These are phyloP conservation scores for Pseudomassariella vexata DNA, from an alignment of 2,329 filamentous ascomycete genomes.

Conservation along the genomic window DNA sequence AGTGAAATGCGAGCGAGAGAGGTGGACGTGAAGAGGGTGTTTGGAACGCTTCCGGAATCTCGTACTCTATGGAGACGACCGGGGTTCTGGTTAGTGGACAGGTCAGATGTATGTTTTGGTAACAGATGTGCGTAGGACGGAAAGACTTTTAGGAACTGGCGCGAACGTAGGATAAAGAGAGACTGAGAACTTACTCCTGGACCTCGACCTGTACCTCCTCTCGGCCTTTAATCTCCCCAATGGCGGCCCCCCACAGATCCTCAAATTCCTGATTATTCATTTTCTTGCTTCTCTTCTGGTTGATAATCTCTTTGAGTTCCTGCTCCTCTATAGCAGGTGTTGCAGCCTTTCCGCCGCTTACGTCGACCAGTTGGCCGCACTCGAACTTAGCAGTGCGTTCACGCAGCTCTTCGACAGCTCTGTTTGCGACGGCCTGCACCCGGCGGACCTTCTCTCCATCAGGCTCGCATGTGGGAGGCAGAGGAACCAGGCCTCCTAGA, in stretches of 20 bases:
- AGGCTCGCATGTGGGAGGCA: conserved; percentile 88
- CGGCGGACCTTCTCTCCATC: conserved; percentile 88
- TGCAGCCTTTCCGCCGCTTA: conserved; percentile 52
- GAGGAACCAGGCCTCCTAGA: conserved; percentile 70
- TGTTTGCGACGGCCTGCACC: conserved; percentile 81
- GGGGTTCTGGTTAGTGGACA: conserved; percentile 80
- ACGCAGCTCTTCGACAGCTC: conserved; percentile 79
- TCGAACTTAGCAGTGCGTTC: conserved; percentile 84
- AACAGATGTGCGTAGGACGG: conserved; percentile 6
- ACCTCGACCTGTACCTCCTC: conserved; percentile 52
- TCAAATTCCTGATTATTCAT: conserved; percentile 89
- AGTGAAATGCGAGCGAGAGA: conserved; percentile 90
- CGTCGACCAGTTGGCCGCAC: conserved; percentile 67
- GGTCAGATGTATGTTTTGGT: conserved; percentile 40
- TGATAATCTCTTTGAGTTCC: conserved; percentile 72
- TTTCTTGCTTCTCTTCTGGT: conserved; percentile 70
- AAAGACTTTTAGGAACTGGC: background rate
- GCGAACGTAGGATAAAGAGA: conserved; percentile 5
- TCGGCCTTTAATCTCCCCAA: conserved; percentile 62
- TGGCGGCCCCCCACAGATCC: conserved; percentile 71
- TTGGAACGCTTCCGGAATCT: conserved; percentile 56
- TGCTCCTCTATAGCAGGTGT: conserved; percentile 59
- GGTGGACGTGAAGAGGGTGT: conserved; percentile 67
- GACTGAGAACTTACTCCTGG: conserved; percentile 34
- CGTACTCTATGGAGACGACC: conserved; percentile 66